Evolutionary conservation across 768 basidiomycete genomes (phyloP), one percentile per base, ranked within the genome.

Genomic region (Thelephora ganbajun): DNA sequence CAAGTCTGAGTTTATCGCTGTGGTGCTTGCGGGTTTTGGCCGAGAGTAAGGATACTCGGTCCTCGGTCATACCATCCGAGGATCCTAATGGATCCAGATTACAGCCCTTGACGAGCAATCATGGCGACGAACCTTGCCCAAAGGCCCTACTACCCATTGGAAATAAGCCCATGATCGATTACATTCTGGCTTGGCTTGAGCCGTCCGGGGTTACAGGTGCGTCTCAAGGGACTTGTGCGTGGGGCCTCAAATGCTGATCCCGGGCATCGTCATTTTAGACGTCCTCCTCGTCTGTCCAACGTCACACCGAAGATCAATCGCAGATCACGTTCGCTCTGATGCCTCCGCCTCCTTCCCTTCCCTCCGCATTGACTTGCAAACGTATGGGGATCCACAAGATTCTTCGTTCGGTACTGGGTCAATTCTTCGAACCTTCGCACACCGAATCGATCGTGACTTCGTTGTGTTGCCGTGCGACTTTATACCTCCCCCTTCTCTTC

Each of bases 381-480:
- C 84, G 1, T 84, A 79, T 44, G 87, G 89, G 46, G 83, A 88
- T 55, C 75, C 80, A 5, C 74, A 71, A 20, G 80, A 83, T 36
- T 65, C 72, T 14, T 70, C 71, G 47, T 69, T 72, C 6, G 88
- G 86, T 37, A 89, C 86, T 2, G 84, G 83, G 52, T 69, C 76
- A 18, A 69, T 93, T 20, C 71, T 94, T 50, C 74, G 78, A 45
- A 77, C 89, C 58, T 88, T 92, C 61, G 72, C 85, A 9, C 66
- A 60, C 43, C 79, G 80, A 43, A 91, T 93, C 52, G 70, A 74
- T 52, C 78, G 78, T 50, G 93, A 96, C 62, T 93, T 96, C 61
- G 75, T 96, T 35, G 63, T 97, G 19, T 73, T 97, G 1, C 84
- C 93, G 6, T 96, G 91, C 58, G 93, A 97, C 61, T 87, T 96